Percentiles rank a stretch among this genome's conserved stretches.
phyloP scores from a whole-genome alignment of 164 flowering plant species.

The Macadamia integrifolia region DNA sequence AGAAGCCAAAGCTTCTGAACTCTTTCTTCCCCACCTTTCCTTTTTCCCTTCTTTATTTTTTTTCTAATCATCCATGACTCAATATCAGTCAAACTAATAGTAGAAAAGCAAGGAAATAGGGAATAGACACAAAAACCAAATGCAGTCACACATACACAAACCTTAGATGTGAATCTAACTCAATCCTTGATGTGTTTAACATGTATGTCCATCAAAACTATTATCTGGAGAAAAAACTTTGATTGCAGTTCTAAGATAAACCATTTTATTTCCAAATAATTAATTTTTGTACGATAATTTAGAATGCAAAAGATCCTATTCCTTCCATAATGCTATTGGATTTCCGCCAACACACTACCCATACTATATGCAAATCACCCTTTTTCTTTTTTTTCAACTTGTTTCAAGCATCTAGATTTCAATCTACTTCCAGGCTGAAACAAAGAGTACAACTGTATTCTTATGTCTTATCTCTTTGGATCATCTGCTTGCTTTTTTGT shows the following conservation, averaged over 20 bases:
- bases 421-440: slow-evolving; percentile 11
- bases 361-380: not conserved
- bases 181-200: not conserved
- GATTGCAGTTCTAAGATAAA: no score
- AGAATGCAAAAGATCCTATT: no score
- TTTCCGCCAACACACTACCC: no score
- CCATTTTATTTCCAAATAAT: no score
- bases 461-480: slow-evolving; percentile 26
- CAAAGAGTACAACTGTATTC: slow-evolving; percentile 25
- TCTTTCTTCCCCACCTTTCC: not conserved
- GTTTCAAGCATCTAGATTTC: not conserved
- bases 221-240: no score
- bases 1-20: not conserved
- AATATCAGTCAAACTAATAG: not conserved
- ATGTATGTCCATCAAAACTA: no score
- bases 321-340: no score
- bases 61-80: not conserved
- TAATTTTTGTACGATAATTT: no score
- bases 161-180: not conserved
- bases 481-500: not conserved
- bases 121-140: no score
- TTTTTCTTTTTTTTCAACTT: not conserved
- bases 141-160: not conserved
- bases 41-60: not conserved
- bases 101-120: no score